Evolutionary conservation across 441 rosid species (phyloP).

Genomic region (Viola pubescens): DNA sequence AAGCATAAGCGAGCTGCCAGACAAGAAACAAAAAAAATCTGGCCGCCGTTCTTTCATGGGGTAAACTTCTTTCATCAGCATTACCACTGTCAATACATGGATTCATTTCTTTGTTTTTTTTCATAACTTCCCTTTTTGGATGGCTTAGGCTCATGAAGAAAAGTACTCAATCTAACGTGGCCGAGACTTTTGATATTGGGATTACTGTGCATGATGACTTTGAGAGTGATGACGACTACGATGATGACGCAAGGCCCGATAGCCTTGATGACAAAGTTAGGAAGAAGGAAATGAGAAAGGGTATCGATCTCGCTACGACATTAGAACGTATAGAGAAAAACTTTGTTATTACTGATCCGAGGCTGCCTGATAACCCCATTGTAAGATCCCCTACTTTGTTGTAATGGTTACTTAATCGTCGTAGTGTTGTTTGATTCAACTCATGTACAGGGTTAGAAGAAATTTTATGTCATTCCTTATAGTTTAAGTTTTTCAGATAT

Average conservation of each 20-base stretch:
- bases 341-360: constrained; percentile 95
- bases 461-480: background rate
- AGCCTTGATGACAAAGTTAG: constrained; percentile 73
- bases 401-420: background rate
- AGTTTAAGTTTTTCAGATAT: constrained; percentile 49
- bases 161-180: constrained; percentile 27
- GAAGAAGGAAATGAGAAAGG: constrained; percentile 94
- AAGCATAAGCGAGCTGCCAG: constrained; percentile 65
- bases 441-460: no score
- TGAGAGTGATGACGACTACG: constrained; percentile 19
- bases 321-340: constrained; percentile 99
- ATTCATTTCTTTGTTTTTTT: background rate
- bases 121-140: background rate
- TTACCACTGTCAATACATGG: background rate
- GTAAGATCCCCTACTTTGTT: constrained; percentile 37
- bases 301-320: constrained; percentile 95
- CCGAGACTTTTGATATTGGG: constrained; percentile 34
- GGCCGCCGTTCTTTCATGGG: constrained; percentile 73
- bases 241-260: constrained; percentile 56
- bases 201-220: constrained; percentile 28
- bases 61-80: constrained; percentile 21
- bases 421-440: no score
- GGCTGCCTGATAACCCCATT: constrained; percentile 97
- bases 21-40: constrained; percentile 58
- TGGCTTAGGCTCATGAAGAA: constrained; percentile 45